Evolutionary conservation across 2,329 filamentous ascomycete species (phyloP), one percentile per base, ranked within the genome.

Genomic region (Tolypocladium tropicale): DNA sequence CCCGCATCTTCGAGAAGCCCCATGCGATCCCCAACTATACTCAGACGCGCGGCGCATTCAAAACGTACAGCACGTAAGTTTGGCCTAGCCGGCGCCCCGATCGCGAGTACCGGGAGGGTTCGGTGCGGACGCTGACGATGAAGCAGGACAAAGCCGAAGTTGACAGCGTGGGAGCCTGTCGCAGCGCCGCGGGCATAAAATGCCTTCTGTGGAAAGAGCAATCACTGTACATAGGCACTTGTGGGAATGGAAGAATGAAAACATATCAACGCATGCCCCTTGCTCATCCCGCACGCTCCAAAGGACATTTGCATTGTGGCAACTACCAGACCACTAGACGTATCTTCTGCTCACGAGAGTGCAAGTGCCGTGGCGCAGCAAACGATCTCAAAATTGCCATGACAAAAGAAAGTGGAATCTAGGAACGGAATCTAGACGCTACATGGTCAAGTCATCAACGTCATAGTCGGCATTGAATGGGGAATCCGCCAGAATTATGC

Each of bases 11-110:
- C 88, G 91, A 96, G 71, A 79, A 85, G 58, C 78, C 79, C 56
- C 80, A 80, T 76, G 70, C 93, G 67, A 77, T 85, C 60, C 85
- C 88, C 60, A 94, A 90, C 72, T 76, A 84, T 64, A 96, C 94
- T 32, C 76, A 79, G 67, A 87, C 81, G 59, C 82, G 88, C 60
- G 90, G 82, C 57, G 92, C 91, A 43, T 99, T 86, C 79, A 95
- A 89, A 79, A 84, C 94, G 36, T 99, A 96, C 76, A 96, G 79
- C 77, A 99, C 94, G 92, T 97, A 75, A 73, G 92, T 43, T 23
- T n/a, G 21, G 9, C 39, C 39, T 23, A n/a, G 3, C 7, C 14
- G 39, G 21, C 11, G n/a, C n/a, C 0, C 14, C 12, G 39, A 43
- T 43, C 39, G 10, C 39, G 5, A 3, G 14, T 30, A 25, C 9